These are phyloP conservation scores for Paracorniculantispora psalliotae DNA, from an alignment of 2,329 filamentous ascomycete species.

Conservation along the genomic window DNA sequence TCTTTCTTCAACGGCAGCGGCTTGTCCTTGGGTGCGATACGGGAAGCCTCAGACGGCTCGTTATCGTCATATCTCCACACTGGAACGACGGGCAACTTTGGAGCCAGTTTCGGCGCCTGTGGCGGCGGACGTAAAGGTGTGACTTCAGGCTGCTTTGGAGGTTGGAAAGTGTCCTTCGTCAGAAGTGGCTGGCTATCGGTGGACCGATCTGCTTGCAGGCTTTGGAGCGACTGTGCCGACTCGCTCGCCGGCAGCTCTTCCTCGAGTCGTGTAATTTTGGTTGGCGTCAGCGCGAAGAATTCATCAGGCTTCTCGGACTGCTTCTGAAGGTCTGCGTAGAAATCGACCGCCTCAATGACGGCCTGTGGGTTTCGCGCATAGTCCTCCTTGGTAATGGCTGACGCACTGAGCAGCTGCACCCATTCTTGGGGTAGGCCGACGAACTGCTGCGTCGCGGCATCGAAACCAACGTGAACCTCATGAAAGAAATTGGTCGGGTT, in stretches of 20 bases:
- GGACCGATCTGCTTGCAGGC: not conserved
- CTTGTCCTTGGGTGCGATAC: not conserved
- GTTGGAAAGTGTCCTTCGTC: not conserved
- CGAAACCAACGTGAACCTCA: conserved; percentile 87
- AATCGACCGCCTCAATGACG: conserved; percentile 12
- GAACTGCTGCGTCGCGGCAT: conserved; percentile 79
- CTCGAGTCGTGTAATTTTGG: not conserved
- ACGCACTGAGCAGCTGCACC: conserved; percentile 22
- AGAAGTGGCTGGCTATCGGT: not conserved
- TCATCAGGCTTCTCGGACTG: not conserved
- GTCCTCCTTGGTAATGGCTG: conserved; percentile 23
- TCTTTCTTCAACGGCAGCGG: not conserved
- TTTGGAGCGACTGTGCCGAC: not conserved
- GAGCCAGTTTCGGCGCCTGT: not conserved
- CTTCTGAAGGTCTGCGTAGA: conserved; percentile 9
- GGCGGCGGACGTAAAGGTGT: conserved; percentile 1
- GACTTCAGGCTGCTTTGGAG: not conserved
- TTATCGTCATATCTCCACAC: conserved; percentile 1
- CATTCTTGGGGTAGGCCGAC: conserved; percentile 22
- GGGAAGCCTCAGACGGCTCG: not conserved
- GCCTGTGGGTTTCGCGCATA: conserved; percentile 12
- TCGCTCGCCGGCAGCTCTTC: not conserved
- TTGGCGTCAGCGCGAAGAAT: conserved; percentile 4
- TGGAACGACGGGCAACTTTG: not conserved
- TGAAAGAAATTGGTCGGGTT: conserved; percentile 93